Evolutionary conservation across 257 asterid species (phyloP).

Genomic region (Coffea canephora): DNA sequence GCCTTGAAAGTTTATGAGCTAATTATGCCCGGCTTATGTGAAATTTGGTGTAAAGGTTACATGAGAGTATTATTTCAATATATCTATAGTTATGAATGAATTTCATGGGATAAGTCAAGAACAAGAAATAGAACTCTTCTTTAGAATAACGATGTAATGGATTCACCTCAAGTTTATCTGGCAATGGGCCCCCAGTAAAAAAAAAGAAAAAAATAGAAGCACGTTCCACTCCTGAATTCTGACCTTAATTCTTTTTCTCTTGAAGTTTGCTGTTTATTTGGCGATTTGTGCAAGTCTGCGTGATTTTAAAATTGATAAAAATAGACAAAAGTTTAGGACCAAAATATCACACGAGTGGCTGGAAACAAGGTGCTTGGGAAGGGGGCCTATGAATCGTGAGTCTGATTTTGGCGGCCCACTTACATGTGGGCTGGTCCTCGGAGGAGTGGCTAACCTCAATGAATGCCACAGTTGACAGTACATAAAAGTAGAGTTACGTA

Average conservation of each 20-base stretch:
- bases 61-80: too few species aligned
- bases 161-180: neutral
- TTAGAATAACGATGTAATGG: too few species aligned
- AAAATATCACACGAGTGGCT: constrained; percentile 1
- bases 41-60: too few species aligned
- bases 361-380: neutral
- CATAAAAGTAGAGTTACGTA: neutral
- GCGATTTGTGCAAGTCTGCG: neutral
- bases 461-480: neutral
- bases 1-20: too few species aligned
- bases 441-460: neutral
- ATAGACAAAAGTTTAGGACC: constrained; percentile 1
- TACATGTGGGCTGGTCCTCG: constrained; percentile 19
- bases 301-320: neutral
- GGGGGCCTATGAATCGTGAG: constrained; percentile 1
- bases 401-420: constrained; percentile 17
- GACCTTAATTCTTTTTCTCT: neutral
- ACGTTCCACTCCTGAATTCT: neutral
- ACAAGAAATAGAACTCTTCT: too few species aligned
- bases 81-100: too few species aligned
- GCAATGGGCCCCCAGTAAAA: neutral
- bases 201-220: neutral
- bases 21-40: too few species aligned
- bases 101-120: too few species aligned
- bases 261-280: neutral